phyloP scores from a whole-genome alignment of 2,329 filamentous ascomycete species.

The Aspergillus neoniger region DNA sequence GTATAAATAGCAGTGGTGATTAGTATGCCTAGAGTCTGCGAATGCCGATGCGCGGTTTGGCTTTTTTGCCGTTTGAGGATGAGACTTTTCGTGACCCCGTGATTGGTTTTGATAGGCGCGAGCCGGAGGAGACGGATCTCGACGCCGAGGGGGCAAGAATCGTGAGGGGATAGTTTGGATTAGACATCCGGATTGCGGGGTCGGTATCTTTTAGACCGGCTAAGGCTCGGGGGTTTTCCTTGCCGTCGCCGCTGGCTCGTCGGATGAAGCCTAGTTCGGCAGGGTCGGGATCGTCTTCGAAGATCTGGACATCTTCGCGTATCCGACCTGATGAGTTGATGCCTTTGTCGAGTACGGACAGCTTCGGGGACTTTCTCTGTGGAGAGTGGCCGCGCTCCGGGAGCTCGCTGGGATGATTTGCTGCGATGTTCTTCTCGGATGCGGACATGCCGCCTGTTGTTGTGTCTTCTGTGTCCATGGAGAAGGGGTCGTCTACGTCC shows the following conservation, averaged over 20 bases:
- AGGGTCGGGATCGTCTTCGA: constrained; percentile 32
- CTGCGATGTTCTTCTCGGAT: constrained; percentile 46
- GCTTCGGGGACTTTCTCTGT: constrained; percentile 40
- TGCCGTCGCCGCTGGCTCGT: constrained; percentile 24
- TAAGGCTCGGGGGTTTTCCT: constrained; percentile 25
- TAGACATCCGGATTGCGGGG: background rate
- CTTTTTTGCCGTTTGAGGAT: constrained; percentile 24
- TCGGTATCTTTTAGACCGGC: constrained; percentile 19
- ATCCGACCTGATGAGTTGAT: constrained; percentile 28
- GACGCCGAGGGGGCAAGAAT: constrained; percentile 8
- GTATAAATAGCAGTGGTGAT: background rate
- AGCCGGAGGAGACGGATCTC: constrained; percentile 13
- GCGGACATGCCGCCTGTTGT: constrained; percentile 32
- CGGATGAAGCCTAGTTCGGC: constrained; percentile 16
- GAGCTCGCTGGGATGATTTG: constrained; percentile 29
- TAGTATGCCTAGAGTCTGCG: constrained; percentile 33
- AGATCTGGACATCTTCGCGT: constrained; percentile 35
- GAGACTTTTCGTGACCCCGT: constrained; percentile 27
- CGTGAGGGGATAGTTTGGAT: constrained; percentile 5
- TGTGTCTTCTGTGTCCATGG: constrained; percentile 33
- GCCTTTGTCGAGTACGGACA: constrained; percentile 27
- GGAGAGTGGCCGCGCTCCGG: constrained; percentile 25
- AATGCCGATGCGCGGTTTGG: constrained; percentile 39
- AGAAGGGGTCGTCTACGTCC: constrained; percentile 27
- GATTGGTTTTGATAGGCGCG: constrained; percentile 22